A percentile compares a stretch with the other conserved stretches of the same genome.
Conservation (phyloP, 495 filamentous ascomycete species). For the Penicillium robsamsonii region DNA sequence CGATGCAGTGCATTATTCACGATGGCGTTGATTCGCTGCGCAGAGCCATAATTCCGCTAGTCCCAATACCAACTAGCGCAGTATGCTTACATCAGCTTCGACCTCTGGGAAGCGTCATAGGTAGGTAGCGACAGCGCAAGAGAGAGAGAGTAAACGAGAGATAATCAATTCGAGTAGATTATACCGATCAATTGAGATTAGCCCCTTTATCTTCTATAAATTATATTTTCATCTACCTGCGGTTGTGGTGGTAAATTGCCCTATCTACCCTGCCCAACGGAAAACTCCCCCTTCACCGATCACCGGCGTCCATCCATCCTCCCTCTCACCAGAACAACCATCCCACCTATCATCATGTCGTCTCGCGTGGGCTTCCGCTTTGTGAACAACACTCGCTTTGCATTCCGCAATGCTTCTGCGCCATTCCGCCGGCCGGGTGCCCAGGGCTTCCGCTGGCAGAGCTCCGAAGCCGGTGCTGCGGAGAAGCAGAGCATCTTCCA, state of each 20-base stretch:
- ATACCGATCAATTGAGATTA: neutral
- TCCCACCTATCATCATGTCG: slow-evolving; percentile 37
- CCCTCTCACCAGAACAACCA: slow-evolving; percentile 19
- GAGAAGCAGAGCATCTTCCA: slow-evolving; percentile 60
- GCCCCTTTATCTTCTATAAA: neutral
- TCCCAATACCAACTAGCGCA: slow-evolving; percentile 14
- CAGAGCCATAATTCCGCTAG: slow-evolving; percentile 22
- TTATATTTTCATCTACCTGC: neutral
- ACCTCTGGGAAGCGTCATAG: slow-evolving; percentile 20
- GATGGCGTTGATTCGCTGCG: slow-evolving; percentile 26
- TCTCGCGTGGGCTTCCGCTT: slow-evolving; percentile 51
- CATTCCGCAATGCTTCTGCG: slow-evolving; percentile 48
- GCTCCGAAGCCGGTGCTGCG: slow-evolving; percentile 53
- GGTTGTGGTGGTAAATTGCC: slow-evolving; percentile 12
- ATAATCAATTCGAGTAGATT: neutral
- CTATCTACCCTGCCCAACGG: slow-evolving; percentile 11
- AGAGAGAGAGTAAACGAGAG: neutral
- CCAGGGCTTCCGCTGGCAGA: slow-evolving; percentile 63
- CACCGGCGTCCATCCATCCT: slow-evolving; percentile 27
- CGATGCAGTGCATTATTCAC: slow-evolving; percentile 29
- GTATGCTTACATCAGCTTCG: slow-evolving; percentile 38
- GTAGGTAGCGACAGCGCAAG: neutral
- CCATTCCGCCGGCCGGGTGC: slow-evolving; percentile 54
- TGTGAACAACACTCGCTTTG: slow-evolving; percentile 51
- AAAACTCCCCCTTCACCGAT: slow-evolving; percentile 27